Percentiles rank a stretch among this genome's conserved stretches.
These are phyloP conservation scores for Hygrocybe punicea DNA, from an alignment of 768 basidiomycete species.

Conservation along the genomic window DNA sequence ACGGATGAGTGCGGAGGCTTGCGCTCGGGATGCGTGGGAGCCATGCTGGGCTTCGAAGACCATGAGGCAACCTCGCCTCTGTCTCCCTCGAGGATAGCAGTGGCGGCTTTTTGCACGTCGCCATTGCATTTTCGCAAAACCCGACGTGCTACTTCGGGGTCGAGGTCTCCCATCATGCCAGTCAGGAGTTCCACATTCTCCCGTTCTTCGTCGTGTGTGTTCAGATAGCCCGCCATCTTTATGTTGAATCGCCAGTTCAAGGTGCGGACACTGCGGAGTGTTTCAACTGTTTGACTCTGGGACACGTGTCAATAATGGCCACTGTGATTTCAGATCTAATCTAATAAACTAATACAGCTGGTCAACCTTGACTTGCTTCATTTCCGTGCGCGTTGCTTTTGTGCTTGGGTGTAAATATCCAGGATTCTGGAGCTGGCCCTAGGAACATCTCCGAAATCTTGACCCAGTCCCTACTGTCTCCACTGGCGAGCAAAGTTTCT, in stretches of 20 bases:
- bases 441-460: slow-evolving; percentile 94
- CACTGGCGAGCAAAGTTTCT: slow-evolving; percentile 84
- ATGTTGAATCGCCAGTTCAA: neutral
- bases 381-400: slow-evolving; percentile 82
- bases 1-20: slow-evolving; percentile 31
- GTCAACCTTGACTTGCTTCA: slow-evolving; percentile 53
- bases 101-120: slow-evolving; percentile 53
- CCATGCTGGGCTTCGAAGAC: slow-evolving; percentile 20
- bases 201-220: slow-evolving; percentile 28
- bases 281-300: too few species aligned
- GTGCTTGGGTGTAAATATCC: slow-evolving; percentile 89
- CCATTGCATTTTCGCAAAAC: slow-evolving; percentile 60
- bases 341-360: too few species aligned
- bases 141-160: slow-evolving; percentile 48
- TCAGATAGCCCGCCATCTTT: neutral
- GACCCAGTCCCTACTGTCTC: slow-evolving; percentile 82
- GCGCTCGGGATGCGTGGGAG: slow-evolving; percentile 14
- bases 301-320: too few species aligned
- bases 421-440: slow-evolving; percentile 78
- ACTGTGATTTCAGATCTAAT: too few species aligned
- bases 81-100: slow-evolving; percentile 53
- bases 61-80: slow-evolving; percentile 18
- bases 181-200: slow-evolving; percentile 34
- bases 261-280: too few species aligned
- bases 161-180: slow-evolving; percentile 37